Evolutionary conservation across 768 basidiomycete species (phyloP), one percentile per base, ranked within the genome.

Genomic region (Tubosaeta sp.): DNA sequence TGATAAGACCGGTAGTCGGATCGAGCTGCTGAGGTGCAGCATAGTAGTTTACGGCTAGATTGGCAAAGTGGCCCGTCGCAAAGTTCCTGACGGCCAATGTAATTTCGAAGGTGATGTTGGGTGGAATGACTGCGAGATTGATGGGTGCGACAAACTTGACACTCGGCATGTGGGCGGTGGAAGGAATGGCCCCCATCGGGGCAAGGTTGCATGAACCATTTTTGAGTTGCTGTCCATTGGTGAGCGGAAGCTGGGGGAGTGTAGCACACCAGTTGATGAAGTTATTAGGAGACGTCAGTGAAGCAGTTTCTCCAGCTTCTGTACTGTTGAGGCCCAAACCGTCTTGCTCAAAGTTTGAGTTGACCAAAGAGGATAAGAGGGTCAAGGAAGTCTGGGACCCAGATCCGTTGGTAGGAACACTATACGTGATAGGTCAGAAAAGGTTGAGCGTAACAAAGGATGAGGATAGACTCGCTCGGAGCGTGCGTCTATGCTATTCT

Each of bases 181-280:
- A 65, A 14, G 80, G 76, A 50, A 87, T 78, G 46, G 75, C 62
- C 46, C 86, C 85, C 75, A 85, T 80, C 0, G 80, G 79, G 14
- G 79, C 73, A 32, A 79, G 76, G 65, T 86, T 84, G 65, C 84
- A 84, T 22, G 80, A 82, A 8, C 80, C 80, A 8, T 60, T 64
- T 52, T 60, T 66, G 62, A 79, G 62, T 60, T 81, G 83, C 58
- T 73, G 47, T 16, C 84, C 84, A 58, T 83, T 79, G 41, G 86
- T 86, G 53, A 85, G 72, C 4, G 84, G 77, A 45, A 77, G 65
- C 47, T 74, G 59, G 5, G 75, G 62, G 4, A 74, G 60, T 14
- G 76, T 78, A 7, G 72, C 66, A 59, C 85, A 86, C 65, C 73
- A 84, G 71, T 85, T 85, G 70, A 86, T 85, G 65, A 84, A 89